Conservation (phyloP, 768 basidiomycete genomes). For the Grammothele lineata region DNA sequence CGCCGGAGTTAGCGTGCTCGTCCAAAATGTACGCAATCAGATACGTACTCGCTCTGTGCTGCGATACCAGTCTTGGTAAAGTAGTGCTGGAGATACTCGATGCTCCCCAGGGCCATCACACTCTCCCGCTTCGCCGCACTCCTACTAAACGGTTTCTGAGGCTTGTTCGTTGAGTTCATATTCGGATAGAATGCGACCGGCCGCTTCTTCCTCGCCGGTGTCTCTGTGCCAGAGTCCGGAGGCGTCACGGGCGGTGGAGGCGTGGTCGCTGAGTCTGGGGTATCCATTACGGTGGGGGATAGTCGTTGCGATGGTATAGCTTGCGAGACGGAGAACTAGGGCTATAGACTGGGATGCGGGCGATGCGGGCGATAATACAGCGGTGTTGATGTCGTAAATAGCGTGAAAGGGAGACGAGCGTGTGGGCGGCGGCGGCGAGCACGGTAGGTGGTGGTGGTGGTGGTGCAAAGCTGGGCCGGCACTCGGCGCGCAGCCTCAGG, state of each 20-base stretch:
- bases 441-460: conserved; percentile 9
- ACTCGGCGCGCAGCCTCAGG: neutral
- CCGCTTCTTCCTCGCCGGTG: conserved; percentile 58
- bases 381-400: neutral
- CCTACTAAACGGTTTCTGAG: conserved; percentile 80
- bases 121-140: conserved; percentile 92
- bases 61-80: conserved; percentile 86
- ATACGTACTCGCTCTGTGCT: conserved; percentile 64
- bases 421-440: conserved; percentile 1
- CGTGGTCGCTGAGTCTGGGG: conserved; percentile 4
- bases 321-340: neutral
- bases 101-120: conserved; percentile 92
- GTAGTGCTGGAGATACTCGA: conserved; percentile 93
- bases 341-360: neutral
- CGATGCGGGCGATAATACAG: neutral
- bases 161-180: conserved; percentile 64
- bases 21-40: conserved; percentile 2
- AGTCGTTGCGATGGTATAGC: conserved; percentile 1
- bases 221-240: no score
- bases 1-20: conserved; percentile 13
- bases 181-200: conserved; percentile 79
- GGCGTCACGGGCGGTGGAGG: no score
- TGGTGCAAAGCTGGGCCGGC: conserved; percentile 9
- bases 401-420: neutral
- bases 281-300: conserved; percentile 4